Base-by-base conservation (phyloP, 805 yeast genomes). In the Brettanomyces anomalus region DNA sequence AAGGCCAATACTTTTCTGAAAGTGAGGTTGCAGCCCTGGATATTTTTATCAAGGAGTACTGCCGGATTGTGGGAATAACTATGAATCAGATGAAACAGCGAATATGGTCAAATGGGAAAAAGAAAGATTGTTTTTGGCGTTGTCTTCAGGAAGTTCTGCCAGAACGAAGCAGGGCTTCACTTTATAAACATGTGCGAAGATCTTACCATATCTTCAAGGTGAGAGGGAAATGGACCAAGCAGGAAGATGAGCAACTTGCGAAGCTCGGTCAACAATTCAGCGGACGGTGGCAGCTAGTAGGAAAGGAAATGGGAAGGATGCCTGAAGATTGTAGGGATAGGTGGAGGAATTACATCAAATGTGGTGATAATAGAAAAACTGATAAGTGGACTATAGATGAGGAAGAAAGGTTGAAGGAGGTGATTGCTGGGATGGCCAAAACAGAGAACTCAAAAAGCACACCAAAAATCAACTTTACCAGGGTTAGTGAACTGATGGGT, bases 251-350 rank as follows among this genome's bases (percentile, higher is more conserved):
- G 33, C 70, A 72, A 39, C 67, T 90, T 42, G 77, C 77, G 2
- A 71, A 71, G 42, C 64, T 85, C 41, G 85, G 85, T 10, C 61
- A 72, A 8, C 77, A 79, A 20, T 74, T 77, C 51, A 86, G 80
- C 45, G 87, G 93, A 15, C 87, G 84, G 56, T 90, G 97, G 97
- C 86, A 86, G 51, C 68, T 70, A 34, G 85, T 90, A 46, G 97
- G 97, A 6, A 72, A 72, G 42, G 66, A 68, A 6, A 69, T 90
- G 76, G 86, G 85, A 13, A 71, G 97, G 54, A 90, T 90, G 97
- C 97, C 97, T 0, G 97, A 90, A 57, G 97, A 90, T 64, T 89
- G 97, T 61, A 74, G 97, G 52, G 97, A 90, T 60, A 72, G 97
- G 53, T 90, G 95, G 95, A 72, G 97, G 61, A 90, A 90, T 59